phyloP scores from a whole-genome alignment of 495 filamentous ascomycete species.

The Penicillium fimorum region DNA sequence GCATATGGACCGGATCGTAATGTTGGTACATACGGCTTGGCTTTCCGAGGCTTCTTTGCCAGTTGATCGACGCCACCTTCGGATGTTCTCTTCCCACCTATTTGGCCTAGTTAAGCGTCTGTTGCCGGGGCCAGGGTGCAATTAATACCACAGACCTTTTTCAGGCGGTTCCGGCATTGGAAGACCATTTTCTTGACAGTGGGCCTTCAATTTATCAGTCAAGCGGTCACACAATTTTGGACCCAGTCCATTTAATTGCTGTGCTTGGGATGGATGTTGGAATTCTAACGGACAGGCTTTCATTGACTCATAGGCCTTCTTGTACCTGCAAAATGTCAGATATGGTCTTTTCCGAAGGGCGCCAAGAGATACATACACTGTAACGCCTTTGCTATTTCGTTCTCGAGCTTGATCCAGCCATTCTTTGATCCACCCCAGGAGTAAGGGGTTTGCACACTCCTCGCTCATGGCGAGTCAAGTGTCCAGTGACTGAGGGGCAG shows the following conservation, averaged over 20 bases:
- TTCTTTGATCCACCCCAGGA: slow-evolving; percentile 74
- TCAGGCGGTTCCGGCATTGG: slow-evolving; percentile 64
- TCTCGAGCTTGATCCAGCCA: slow-evolving; percentile 75
- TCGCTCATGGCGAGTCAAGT: slow-evolving; percentile 35
- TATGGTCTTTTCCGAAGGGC: not conserved
- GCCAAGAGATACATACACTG: slow-evolving; percentile 43
- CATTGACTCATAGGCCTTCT: slow-evolving; percentile 77
- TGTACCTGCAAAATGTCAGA: slow-evolving; percentile 52
- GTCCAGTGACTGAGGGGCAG: slow-evolving; percentile 10
- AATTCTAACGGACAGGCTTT: slow-evolving; percentile 74
- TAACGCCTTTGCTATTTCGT: slow-evolving; percentile 67
- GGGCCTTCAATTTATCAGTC: slow-evolving; percentile 62
- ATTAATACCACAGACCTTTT: slow-evolving; percentile 24
- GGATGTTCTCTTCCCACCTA: slow-evolving; percentile 45
- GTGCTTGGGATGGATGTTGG: slow-evolving; percentile 70
- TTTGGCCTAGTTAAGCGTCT: not conserved
- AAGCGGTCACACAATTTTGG: slow-evolving; percentile 67
- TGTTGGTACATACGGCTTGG: slow-evolving; percentile 68
- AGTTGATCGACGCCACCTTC: slow-evolving; percentile 43
- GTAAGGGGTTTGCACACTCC: slow-evolving; percentile 67
- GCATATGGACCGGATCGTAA: slow-evolving; percentile 75
- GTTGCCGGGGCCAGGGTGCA: not conserved
- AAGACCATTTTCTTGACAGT: slow-evolving; percentile 67
- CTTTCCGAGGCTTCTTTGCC: slow-evolving; percentile 63
- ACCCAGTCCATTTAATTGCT: slow-evolving; percentile 71